These are phyloP conservation scores for Candida suzukii DNA, from an alignment of 805 yeast genomes.

Conservation along the genomic window DNA sequence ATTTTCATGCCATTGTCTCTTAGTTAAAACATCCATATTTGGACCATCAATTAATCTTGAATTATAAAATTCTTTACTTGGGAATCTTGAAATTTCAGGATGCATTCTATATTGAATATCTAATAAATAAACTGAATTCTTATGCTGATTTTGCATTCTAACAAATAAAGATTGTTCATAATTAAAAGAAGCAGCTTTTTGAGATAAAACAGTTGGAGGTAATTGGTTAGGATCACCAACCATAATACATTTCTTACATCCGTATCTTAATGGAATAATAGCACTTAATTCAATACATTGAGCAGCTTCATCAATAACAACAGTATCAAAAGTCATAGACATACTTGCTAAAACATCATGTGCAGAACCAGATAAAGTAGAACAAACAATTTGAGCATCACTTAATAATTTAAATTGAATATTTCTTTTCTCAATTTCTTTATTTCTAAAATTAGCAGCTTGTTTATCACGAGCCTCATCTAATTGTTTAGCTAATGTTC, in stretches of 20 bases:
- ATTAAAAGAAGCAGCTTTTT: conserved; percentile 68
- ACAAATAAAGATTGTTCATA: conserved; percentile 94
- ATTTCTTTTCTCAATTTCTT: conserved; percentile 72
- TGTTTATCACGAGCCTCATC: conserved; percentile 76
- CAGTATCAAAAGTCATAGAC: conserved; percentile 78
- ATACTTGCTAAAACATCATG: conserved; percentile 75
- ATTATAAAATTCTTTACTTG: conserved; percentile 75
- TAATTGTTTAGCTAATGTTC: conserved; percentile 61
- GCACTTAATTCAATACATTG: conserved; percentile 93
- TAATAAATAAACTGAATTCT: conserved; percentile 57
- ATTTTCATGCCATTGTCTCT: conserved; percentile 68
- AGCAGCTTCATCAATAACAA: conserved; percentile 94
- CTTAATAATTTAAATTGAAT: conserved; percentile 65
- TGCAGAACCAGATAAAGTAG: conserved; percentile 92
- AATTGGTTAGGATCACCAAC: conserved; percentile 98
- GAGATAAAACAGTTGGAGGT: conserved; percentile 94
- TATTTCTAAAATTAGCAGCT: conserved; percentile 59
- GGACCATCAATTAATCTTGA: conserved; percentile 73
- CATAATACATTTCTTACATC: conserved; percentile 86
- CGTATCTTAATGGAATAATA: conserved; percentile 86
- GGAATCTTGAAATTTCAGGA: conserved; percentile 82
- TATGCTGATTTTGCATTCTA: conserved; percentile 72
- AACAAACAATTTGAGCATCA: conserved; percentile 79
- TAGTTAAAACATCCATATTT: conserved; percentile 51
- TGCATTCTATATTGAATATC: conserved; percentile 98